Evolutionary conservation across 2,329 filamentous ascomycete genomes (phyloP), one percentile per base, ranked within the genome.

Genomic region (Mycosphaerella sp.): DNA sequence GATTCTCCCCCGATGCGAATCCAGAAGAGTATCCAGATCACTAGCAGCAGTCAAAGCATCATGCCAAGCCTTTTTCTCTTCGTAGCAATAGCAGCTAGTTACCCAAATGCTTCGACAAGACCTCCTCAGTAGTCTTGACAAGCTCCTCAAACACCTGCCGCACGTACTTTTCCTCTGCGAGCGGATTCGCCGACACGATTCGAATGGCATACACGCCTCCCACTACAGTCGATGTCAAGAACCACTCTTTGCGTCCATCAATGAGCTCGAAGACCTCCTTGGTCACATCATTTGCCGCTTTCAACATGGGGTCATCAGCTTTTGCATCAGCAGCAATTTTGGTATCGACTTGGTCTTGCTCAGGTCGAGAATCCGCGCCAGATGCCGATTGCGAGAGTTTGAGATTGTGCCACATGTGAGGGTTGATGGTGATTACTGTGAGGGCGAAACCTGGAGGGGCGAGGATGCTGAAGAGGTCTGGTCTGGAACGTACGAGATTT

Each of bases 221-320:
- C 10, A 95, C 76, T 4, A 89, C 79, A 1, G 84, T 86, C 37
- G 82, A 85, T 0, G 89, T 96, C 18, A 96, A 72, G 69, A 88
- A 96, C 50, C 95, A 86, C 68, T 88, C 81, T 1, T 88, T 88
- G 6, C 79, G 73, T 2, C 75, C 73, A 62, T 94, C 91, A 25
- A 95, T 78, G 18, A 74, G 68, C 62, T 93, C 86, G 62, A 87
- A 91, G 10, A 95, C 79, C 49, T 78, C 76, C 68, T 85, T 85
- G 0, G 89, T 94, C 9, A 86, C 64, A 16, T 70, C 72, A 59
- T 93, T 89, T 10, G 79, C 76, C 53, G 78, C 75, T 49, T 80
- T 77, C 21, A 75, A 66, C n/a, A 69, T 67, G 53, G 70, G 62
- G 10, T 68, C 66, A 17, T 66, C 64, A 0, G 65, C 70, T 44